A percentile compares a stretch with the other conserved stretches of the same genome.
Evolutionary conservation across 139 green algal species (phyloP).

Genomic region (Marvania coccoides): DNA sequence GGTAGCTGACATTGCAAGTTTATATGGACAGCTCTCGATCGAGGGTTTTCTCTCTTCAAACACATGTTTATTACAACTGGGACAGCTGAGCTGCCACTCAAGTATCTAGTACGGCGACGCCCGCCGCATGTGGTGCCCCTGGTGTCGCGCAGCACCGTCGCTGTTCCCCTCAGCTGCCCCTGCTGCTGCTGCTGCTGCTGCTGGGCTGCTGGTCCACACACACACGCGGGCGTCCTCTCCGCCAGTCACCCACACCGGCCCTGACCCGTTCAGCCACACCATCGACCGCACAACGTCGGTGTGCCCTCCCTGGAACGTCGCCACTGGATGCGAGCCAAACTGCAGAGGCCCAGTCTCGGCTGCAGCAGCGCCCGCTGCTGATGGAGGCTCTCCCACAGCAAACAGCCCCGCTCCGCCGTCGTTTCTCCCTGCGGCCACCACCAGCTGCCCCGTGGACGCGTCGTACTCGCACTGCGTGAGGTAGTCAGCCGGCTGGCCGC

Average conservation of each 20-base stretch:
- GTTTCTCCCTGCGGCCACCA: constrained; percentile 43
- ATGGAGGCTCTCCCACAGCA: constrained; percentile 38
- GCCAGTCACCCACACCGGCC: constrained; percentile 31
- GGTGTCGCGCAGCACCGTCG: background rate
- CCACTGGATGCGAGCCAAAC: too few relatives aligned
- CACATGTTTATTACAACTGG: too few relatives aligned
- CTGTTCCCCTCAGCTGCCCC: background rate
- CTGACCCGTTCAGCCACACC: constrained; percentile 30
- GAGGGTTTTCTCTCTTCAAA: too few relatives aligned
- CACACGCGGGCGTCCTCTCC: constrained; percentile 57
- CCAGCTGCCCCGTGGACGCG: constrained; percentile 29
- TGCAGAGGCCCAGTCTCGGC: constrained; percentile 26
- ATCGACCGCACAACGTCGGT: constrained; percentile 48
- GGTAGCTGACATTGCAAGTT: too few relatives aligned
- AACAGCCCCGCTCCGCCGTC: constrained; percentile 45
- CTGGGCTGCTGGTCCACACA: background rate
- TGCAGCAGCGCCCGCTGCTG: background rate
- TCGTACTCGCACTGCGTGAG: constrained; percentile 56
- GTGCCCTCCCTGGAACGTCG: constrained; percentile 46
- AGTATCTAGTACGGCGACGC: constrained; percentile 4
- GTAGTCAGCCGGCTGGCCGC: constrained; percentile 44
- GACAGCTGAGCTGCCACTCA: too few relatives aligned
- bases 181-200: background rate
- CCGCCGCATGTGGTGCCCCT: background rate
- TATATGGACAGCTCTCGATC: too few relatives aligned